Base-by-base conservation (phyloP, 2,329 filamentous ascomycete species). In the Fusarium coicis region DNA sequence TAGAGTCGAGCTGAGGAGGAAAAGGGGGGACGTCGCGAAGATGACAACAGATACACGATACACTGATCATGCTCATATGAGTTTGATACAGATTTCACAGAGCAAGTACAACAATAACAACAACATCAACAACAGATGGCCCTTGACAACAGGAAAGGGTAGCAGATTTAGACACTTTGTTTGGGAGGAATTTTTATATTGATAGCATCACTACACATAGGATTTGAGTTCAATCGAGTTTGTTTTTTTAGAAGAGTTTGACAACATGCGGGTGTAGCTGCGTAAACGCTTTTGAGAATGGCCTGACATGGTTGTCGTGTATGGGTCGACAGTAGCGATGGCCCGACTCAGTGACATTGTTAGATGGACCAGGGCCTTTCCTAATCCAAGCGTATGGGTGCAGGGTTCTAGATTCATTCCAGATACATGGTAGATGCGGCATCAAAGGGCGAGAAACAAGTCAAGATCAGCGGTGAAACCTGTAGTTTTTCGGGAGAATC, bases 101-200 rank as follows among this genome's bases (percentile, higher is more conserved):
- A 73, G 62, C 50, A 52, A 52, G 32, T 42, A 54, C 50, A 60
- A 57, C 46, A 75, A 52, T n/a, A n/a, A n/a, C n/a, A n/a, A 53
- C 34, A 74, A 36, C 66, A 76, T n/a, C 39, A 75, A 53, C 34
- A 74, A 36, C 66, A 76, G 63, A 64, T 56, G 50, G 54, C 73
- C 70, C 72, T 74, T 77, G 66, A 70, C 52, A 63, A 74, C 70
- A 74, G 72, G 65, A 75, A 66, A 75, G 74, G 76, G 76, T 78
- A 78, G 76, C 76, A 78, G 76, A 78, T 69, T 76, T 76, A 76
- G 44, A 72, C 42, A 68, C 42, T 66, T 66, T 73, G 63, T 75
- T 74, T 70, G 63, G 62, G 59, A 67, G 64, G 59, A 55, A 50
- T 58, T 63, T 68, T 55, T 37, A 39, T 55, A 71, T 75, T 67